phyloP scores from a whole-genome alignment of 2,329 filamentous ascomycete genomes.

The Colletotrichum spaethianum region DNA sequence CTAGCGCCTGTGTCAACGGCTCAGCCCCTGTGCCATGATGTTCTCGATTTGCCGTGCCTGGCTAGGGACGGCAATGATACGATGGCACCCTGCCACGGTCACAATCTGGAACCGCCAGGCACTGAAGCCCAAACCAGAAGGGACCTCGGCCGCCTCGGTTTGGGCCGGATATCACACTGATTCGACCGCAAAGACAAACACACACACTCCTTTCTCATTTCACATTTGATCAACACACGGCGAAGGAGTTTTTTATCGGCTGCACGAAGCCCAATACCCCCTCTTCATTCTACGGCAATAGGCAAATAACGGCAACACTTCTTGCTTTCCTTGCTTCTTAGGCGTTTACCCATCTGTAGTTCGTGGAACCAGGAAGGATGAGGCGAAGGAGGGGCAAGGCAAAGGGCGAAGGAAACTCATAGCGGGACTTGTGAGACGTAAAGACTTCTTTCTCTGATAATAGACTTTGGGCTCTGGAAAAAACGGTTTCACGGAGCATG shows the following conservation, averaged over 20 bases:
- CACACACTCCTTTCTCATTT: background rate
- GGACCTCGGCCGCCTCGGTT: constrained; percentile 4
- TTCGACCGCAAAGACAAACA: background rate
- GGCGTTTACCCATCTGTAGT: background rate
- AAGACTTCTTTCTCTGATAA: constrained; percentile 28
- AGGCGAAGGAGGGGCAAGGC: background rate
- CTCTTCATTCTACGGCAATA: constrained; percentile 1
- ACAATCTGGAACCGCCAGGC: constrained; percentile 19
- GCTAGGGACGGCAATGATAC: constrained; percentile 8
- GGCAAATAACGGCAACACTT: background rate
- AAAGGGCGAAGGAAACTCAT: background rate
- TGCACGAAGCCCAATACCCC: constrained; percentile 24
- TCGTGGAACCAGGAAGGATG: background rate
- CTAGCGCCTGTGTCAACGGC: constrained; percentile 26
- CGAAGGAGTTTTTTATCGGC: constrained; percentile 28
- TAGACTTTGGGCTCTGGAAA: constrained; percentile 33
- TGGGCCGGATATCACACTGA: background rate
- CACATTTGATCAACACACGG: constrained; percentile 12
- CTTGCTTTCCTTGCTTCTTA: background rate
- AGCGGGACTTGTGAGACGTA: background rate
- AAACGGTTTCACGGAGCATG: constrained; percentile 36
- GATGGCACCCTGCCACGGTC: background rate
- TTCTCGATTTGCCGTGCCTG: constrained; percentile 22
- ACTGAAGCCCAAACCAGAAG: constrained; percentile 12
- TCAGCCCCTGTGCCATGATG: constrained; percentile 30